Conservation (phyloP, 768 basidiomycete genomes). For the Dendrothele bispora region DNA sequence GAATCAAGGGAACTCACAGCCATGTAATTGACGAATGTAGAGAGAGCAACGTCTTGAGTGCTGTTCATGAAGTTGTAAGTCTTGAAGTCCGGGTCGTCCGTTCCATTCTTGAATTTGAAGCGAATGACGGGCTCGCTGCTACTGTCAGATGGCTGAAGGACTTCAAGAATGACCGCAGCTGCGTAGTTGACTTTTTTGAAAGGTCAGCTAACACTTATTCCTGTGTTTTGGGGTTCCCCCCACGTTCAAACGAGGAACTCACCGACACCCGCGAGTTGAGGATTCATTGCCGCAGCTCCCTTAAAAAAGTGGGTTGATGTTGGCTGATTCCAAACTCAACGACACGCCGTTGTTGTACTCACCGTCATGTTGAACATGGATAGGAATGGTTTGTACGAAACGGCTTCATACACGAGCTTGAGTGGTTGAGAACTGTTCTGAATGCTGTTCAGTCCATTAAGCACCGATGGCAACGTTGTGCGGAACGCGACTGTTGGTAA, state of each 20-base stretch:
- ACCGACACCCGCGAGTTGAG: slow-evolving; percentile 62
- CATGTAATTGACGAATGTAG: slow-evolving; percentile 44
- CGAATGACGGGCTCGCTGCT: slow-evolving; percentile 53
- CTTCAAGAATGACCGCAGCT: slow-evolving; percentile 56
- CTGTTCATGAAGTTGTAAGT: slow-evolving; percentile 47
- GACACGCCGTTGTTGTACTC: too few relatives aligned
- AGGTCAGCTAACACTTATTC: neutral
- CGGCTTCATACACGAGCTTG: slow-evolving; percentile 57
- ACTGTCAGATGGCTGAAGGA: slow-evolving; percentile 42
- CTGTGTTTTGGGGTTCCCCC: too few relatives aligned
- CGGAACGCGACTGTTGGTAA: slow-evolving; percentile 58
- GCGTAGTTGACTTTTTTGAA: slow-evolving; percentile 56
- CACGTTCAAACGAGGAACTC: too few relatives aligned
- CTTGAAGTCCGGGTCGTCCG: slow-evolving; percentile 42
- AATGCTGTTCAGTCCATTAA: slow-evolving; percentile 54
- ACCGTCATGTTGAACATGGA: slow-evolving; percentile 80
- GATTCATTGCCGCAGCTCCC: slow-evolving; percentile 48
- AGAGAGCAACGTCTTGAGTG: slow-evolving; percentile 53
- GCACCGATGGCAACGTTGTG: slow-evolving; percentile 60
- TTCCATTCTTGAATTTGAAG: slow-evolving; percentile 73
- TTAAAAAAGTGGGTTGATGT: too few relatives aligned
- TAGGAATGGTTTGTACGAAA: slow-evolving; percentile 78
- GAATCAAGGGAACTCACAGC: slow-evolving; percentile 22
- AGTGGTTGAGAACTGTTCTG: slow-evolving; percentile 47
- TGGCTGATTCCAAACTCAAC: too few relatives aligned